Conservation (phyloP, 495 filamentous ascomycete genomes). For the Aspergillus carlsbadensis region DNA sequence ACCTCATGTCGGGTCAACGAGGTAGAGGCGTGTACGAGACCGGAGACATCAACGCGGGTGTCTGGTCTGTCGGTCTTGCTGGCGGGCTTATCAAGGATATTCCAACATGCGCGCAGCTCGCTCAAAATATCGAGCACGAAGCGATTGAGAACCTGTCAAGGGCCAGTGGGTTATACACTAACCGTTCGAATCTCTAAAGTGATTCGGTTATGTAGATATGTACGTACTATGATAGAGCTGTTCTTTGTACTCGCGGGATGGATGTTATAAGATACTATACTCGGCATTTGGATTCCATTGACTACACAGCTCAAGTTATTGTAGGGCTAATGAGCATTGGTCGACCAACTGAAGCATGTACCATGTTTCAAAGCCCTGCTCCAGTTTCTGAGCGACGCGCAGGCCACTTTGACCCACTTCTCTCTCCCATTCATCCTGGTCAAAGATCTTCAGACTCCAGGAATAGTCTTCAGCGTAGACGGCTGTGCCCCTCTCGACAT, state of each 20-base stretch:
- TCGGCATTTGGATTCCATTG: no score
- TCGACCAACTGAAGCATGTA: no score
- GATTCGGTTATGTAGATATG: neutral
- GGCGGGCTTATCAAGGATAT: conserved; percentile 4
- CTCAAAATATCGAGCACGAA: conserved; percentile 3
- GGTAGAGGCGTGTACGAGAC: conserved; percentile 2
- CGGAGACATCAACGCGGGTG: conserved; percentile 5
- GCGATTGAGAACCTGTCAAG: conserved; percentile 1
- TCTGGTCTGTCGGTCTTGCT: conserved; percentile 7
- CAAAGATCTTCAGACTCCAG: no score
- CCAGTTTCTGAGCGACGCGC: no score
- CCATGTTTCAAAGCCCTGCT: no score
- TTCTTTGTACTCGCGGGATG: neutral
- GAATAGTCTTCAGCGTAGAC: no score
- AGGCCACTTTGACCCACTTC: no score
- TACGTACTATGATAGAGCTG: neutral
- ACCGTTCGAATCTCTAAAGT: neutral
- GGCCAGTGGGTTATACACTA: conserved; percentile 1
- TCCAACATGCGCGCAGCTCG: conserved; percentile 9
- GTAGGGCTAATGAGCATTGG: no score
- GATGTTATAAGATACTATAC: no score
- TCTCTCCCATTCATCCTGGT: no score
- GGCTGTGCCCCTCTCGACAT: no score
- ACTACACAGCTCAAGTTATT: no score
- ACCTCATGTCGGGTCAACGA: conserved; percentile 6